Percentiles rank a stretch among this genome's conserved stretches.
Evolutionary conservation across 106 monocot species (phyloP).

Genomic region (Dendrobium huoshanense): DNA sequence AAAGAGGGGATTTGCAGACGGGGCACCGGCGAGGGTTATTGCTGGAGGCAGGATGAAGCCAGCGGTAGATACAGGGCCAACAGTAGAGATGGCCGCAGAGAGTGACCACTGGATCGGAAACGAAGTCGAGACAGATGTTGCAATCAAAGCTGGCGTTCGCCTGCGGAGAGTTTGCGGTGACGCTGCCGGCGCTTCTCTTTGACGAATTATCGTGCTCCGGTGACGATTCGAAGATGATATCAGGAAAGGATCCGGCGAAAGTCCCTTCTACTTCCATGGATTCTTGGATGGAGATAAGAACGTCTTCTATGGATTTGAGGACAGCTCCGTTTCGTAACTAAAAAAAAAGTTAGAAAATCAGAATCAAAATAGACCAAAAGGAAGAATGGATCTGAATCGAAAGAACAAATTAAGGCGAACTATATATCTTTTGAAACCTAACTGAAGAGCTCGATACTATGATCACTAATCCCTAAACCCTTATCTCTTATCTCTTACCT

Average conservation of each 20-base stretch:
- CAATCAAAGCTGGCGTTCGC: slow-evolving; percentile 72
- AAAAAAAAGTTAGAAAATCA: too few relatives aligned
- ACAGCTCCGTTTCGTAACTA: neutral
- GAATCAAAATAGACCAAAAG: neutral
- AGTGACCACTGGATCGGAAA: slow-evolving; percentile 78
- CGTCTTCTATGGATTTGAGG: neutral
- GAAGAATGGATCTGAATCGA: neutral
- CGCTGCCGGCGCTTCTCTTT: slow-evolving; percentile 7
- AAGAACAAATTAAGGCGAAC: neutral
- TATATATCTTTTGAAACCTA: neutral
- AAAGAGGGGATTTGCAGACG: slow-evolving; percentile 17
- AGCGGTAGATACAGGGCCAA: slow-evolving; percentile 97
- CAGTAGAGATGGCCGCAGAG: slow-evolving; percentile 99
- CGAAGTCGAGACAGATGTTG: slow-evolving; percentile 88
- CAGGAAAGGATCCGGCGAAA: neutral
- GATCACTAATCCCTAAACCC: neutral
- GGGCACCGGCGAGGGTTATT: slow-evolving; percentile 9
- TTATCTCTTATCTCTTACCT: neutral
- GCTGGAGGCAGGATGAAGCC: slow-evolving; percentile 38
- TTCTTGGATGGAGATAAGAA: too few relatives aligned
- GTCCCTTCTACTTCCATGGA: slow-evolving; percentile 12
- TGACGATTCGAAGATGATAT: neutral
- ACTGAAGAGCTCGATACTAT: neutral
- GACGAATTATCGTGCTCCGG: neutral
- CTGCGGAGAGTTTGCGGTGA: neutral